Conservation (phyloP, 2,329 filamentous ascomycete genomes). For the Fusarium bactridioides region DNA sequence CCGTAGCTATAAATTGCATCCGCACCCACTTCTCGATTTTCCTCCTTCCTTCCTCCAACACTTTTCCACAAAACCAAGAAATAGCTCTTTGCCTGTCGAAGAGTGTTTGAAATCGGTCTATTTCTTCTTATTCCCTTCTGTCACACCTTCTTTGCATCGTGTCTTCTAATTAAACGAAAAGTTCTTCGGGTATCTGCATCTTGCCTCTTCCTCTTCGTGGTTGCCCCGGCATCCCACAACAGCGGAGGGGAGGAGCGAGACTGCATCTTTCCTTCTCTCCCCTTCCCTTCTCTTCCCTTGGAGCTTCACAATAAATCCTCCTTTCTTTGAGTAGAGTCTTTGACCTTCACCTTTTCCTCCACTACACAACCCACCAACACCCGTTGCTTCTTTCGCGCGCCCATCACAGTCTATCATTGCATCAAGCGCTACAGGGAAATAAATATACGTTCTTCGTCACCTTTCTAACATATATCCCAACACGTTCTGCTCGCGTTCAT, state of each 20-base stretch:
- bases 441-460: background rate
- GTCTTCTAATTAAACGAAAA: background rate
- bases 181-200: background rate
- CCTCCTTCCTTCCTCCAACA: conserved; percentile 1
- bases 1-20: conserved; percentile 2
- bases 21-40: background rate
- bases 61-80: background rate
- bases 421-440: background rate
- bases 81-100: background rate
- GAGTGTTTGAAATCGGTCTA: background rate
- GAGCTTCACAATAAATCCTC: background rate
- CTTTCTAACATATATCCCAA: background rate
- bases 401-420: background rate
- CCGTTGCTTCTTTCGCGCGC: background rate
- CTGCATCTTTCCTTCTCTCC: background rate
- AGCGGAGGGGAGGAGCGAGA: background rate
- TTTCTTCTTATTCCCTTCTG: background rate
- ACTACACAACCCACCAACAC: background rate
- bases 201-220: background rate
- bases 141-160: too few relatives aligned
- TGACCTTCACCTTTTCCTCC: too few relatives aligned
- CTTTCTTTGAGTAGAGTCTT: background rate
- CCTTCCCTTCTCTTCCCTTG: background rate
- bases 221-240: background rate
- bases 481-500: background rate